Conservation (phyloP, 2,329 filamentous ascomycete species). For the Nigrospora osmanthi region DNA sequence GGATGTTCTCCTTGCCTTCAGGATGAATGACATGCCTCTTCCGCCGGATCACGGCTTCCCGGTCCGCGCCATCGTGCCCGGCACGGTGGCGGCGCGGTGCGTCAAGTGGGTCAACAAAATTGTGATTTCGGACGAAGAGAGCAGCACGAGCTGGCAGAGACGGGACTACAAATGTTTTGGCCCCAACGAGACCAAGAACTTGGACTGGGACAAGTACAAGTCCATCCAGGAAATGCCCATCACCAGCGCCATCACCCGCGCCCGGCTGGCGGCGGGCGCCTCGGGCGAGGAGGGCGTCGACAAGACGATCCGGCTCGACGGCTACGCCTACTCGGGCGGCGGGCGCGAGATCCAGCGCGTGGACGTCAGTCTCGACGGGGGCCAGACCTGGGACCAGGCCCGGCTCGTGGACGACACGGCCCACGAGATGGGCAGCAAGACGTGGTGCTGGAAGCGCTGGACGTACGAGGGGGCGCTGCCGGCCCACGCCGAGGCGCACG, state of each 20-base stretch:
- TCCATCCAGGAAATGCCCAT: slow-evolving; percentile 63
- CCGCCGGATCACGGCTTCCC: slow-evolving; percentile 61
- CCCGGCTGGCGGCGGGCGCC: slow-evolving; percentile 10
- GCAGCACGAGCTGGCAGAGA: slow-evolving; percentile 56
- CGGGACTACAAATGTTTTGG: slow-evolving; percentile 64
- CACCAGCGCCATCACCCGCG: slow-evolving; percentile 54
- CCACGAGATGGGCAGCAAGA: slow-evolving; percentile 31
- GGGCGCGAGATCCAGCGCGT: slow-evolving; percentile 60
- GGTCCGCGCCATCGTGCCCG: slow-evolving; percentile 53
- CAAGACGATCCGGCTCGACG: slow-evolving; percentile 32
- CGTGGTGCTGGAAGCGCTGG: slow-evolving; percentile 61
- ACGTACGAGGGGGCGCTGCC: slow-evolving; percentile 43
- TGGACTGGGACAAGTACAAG: slow-evolving; percentile 55
- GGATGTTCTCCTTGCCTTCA: slow-evolving; percentile 59
- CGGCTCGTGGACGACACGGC: slow-evolving; percentile 41
- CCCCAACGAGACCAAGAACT: slow-evolving; percentile 48
- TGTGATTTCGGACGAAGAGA: slow-evolving; percentile 58
- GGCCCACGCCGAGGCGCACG: slow-evolving; percentile 11
- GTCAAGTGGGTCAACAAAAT: slow-evolving; percentile 65
- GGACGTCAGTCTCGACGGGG: slow-evolving; percentile 57
- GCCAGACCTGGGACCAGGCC: slow-evolving; percentile 57
- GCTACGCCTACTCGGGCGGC: slow-evolving; percentile 63
- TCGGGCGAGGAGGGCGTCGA: slow-evolving; percentile 7
- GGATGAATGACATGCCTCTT: slow-evolving; percentile 58
- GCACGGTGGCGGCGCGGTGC: slow-evolving; percentile 57